phyloP scores from a whole-genome alignment of 495 filamentous ascomycete species.

The Hyaloscypha variabilis region DNA sequence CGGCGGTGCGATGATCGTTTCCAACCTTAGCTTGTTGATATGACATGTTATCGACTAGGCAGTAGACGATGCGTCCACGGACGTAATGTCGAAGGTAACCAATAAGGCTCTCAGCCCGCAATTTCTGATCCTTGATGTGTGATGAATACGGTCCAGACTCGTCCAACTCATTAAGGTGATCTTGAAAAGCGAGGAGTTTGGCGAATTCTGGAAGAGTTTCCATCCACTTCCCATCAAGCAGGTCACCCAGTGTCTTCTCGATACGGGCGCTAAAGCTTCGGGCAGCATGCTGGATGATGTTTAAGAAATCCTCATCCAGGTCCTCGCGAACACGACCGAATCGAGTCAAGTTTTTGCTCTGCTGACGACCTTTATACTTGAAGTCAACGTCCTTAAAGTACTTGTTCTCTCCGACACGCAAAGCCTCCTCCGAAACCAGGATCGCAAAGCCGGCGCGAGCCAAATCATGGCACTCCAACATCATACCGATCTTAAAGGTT shows the following conservation, averaged over 20 bases:
- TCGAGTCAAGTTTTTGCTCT: not conserved
- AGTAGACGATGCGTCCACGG: slow-evolving; percentile 2
- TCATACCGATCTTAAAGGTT: slow-evolving; percentile 17
- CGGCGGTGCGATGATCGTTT: not conserved
- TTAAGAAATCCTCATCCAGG: slow-evolving; percentile 14
- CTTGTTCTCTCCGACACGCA: slow-evolving; percentile 1
- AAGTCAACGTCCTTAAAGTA: not conserved
- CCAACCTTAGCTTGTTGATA: not conserved
- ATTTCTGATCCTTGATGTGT: not conserved
- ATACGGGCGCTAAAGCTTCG: slow-evolving; percentile 45
- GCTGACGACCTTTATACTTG: not conserved
- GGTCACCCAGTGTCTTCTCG: slow-evolving; percentile 36
- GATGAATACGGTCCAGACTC: too few species aligned
- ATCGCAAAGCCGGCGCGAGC: slow-evolving; percentile 20
- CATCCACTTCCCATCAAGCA: slow-evolving; percentile 49
- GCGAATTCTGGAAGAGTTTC: slow-evolving; percentile 33
- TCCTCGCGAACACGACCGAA: slow-evolving; percentile 20
- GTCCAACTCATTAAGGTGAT: not conserved
- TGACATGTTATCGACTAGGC: not conserved
- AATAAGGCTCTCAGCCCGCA: not conserved
- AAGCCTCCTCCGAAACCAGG: slow-evolving; percentile 28
- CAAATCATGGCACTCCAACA: slow-evolving; percentile 8
- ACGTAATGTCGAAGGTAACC: not conserved
- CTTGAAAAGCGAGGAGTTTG: slow-evolving; percentile 28
- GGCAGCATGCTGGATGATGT: slow-evolving; percentile 50